Evolutionary conservation across 2,329 filamentous ascomycete species (phyloP).

Genomic region (Aaosphaeria arxii): DNA sequence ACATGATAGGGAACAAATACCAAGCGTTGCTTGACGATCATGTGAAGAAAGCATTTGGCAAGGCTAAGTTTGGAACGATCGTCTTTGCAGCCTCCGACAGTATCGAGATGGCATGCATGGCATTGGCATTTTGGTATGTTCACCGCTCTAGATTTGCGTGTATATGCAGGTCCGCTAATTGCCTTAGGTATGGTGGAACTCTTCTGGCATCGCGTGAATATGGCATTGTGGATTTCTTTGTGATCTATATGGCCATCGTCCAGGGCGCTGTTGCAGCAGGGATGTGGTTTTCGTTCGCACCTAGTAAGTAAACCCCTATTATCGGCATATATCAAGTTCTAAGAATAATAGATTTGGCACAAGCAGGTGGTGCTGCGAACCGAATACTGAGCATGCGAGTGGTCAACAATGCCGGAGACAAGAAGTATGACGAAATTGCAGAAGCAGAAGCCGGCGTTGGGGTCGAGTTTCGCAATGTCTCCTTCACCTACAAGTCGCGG

Average conservation of each 20-base stretch:
- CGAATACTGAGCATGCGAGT: conserved; percentile 35
- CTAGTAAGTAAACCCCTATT: conserved; percentile 28
- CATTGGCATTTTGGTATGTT: conserved; percentile 56
- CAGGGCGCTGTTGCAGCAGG: conserved; percentile 40
- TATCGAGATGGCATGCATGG: conserved; percentile 61
- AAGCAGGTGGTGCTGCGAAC: conserved; percentile 36
- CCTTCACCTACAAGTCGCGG: conserved; percentile 89
- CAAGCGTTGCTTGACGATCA: conserved; percentile 57
- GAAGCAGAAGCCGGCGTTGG: conserved; percentile 14
- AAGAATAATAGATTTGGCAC: conserved; percentile 24
- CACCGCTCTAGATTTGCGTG: no score
- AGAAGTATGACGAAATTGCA: conserved; percentile 9
- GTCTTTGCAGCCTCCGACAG: conserved; percentile 70
- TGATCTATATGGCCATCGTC: conserved; percentile 53
- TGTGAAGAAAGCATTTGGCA: conserved; percentile 57
- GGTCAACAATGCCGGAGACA: conserved; percentile 4
- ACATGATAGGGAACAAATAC: conserved; percentile 62
- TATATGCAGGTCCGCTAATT: neutral
- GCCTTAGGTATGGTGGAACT: conserved; percentile 34
- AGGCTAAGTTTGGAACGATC: conserved; percentile 60
- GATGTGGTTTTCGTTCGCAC: conserved; percentile 45
- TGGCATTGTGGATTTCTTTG: conserved; percentile 47
- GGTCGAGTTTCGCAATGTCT: conserved; percentile 88
- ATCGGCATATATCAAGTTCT: neutral
- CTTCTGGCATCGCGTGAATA: conserved; percentile 47